A percentile compares a stretch with the other conserved stretches of the same genome.
Evolutionary conservation across 2,329 filamentous ascomycete species (phyloP).

Genomic region (Nemania sp.): DNA sequence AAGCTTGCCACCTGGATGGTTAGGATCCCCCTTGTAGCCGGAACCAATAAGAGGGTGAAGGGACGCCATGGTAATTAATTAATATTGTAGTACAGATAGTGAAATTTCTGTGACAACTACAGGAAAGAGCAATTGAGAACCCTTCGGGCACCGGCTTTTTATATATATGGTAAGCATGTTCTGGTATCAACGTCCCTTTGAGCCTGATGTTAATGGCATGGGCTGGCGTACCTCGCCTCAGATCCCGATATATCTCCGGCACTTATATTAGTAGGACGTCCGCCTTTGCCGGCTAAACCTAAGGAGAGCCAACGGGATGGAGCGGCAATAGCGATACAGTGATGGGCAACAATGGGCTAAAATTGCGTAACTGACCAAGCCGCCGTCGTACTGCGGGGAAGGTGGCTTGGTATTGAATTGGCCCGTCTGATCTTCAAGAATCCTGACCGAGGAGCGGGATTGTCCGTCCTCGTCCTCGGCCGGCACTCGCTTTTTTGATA

Average conservation of each 20-base stretch:
- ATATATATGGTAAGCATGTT: constrained; percentile 11
- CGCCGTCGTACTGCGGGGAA: constrained; percentile 15
- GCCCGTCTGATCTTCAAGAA: background rate
- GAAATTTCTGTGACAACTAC: constrained; percentile 13
- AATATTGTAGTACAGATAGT: background rate
- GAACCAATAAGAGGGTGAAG: constrained; percentile 74
- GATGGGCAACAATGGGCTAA: constrained; percentile 3
- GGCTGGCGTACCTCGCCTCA: background rate
- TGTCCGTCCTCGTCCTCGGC: background rate
- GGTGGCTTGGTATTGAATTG: background rate
- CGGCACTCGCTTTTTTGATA: background rate
- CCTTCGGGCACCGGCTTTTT: constrained; percentile 13
- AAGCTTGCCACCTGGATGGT: constrained; percentile 71
- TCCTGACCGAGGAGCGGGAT: background rate
- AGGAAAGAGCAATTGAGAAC: constrained; percentile 14
- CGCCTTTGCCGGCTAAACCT: constrained; percentile 15
- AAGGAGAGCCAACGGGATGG: constrained; percentile 1
- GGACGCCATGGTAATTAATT: constrained; percentile 47
- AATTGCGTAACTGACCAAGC: constrained; percentile 6
- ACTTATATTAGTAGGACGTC: constrained; percentile 4
- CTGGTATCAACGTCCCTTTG: background rate
- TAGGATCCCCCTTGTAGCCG: constrained; percentile 65
- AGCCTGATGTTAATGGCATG: background rate
- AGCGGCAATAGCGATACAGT: background rate
- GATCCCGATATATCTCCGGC: constrained; percentile 21